phyloP scores from a whole-genome alignment of 208 protist species.

The Crithidia sp. region DNA sequence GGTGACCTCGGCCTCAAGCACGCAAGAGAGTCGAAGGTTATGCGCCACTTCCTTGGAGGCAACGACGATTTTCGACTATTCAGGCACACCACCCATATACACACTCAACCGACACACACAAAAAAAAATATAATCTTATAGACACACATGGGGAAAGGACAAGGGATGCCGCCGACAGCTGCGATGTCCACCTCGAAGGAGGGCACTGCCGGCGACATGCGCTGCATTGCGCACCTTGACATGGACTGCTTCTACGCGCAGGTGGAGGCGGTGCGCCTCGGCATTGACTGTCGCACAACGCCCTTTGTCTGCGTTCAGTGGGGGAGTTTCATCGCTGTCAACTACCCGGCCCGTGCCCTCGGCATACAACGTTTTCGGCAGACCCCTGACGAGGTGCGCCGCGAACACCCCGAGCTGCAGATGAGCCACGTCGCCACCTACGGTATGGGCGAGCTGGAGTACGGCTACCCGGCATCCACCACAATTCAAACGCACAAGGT shows the following conservation, averaged over 20 bases:
- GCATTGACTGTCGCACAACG: conserved; percentile 72
- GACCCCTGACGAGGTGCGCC: conserved; percentile 44
- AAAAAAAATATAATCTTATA: not conserved
- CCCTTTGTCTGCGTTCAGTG: conserved; percentile 83
- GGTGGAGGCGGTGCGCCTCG: conserved; percentile 87
- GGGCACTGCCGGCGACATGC: conserved; percentile 3
- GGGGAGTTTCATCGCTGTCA: conserved; percentile 90
- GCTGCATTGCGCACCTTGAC: conserved; percentile 88
- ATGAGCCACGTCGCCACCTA: conserved; percentile 66
- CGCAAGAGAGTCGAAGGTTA: no score
- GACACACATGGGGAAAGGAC: conserved; percentile 13
- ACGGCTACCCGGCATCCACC: conserved; percentile 51
- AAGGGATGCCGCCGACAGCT: conserved; percentile 5
- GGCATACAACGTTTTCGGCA: conserved; percentile 74
- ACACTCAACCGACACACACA: not conserved
- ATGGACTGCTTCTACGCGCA: conserved; percentile 95
- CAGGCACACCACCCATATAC: no score
- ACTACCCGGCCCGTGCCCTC: conserved; percentile 81
- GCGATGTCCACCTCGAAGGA: no score
- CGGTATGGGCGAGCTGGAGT: conserved; percentile 53
- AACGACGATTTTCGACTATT: no score
- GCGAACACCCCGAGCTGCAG: conserved; percentile 59
- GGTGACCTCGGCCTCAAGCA: no score
- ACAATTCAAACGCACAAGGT: conserved; percentile 70
- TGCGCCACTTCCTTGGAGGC: no score